Evolutionary conservation across 192 early-diverging fungal genomes (phyloP).

Genomic region (Pilaira anomala): DNA sequence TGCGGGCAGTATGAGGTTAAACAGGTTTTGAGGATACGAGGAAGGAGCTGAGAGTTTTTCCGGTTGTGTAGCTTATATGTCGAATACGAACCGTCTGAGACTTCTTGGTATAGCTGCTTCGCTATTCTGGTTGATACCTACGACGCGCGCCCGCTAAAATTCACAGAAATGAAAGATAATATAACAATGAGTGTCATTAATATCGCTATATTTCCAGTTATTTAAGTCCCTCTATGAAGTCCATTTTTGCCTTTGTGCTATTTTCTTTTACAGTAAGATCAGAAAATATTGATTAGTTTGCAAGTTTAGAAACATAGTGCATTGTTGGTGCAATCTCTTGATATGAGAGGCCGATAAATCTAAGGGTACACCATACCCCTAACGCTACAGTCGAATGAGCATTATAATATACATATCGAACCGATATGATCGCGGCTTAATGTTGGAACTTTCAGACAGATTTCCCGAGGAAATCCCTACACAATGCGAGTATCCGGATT

Average conservation of each 20-base stretch:
- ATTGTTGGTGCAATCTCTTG: too few species aligned
- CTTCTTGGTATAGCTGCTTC: neutral
- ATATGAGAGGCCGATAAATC: too few species aligned
- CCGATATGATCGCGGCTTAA: too few species aligned
- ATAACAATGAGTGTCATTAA: neutral
- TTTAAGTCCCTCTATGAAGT: constrained; percentile 3
- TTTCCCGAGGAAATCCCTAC: too few species aligned
- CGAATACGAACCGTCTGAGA: neutral
- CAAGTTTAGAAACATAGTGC: too few species aligned
- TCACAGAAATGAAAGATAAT: constrained; percentile 4
- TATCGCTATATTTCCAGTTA: neutral
- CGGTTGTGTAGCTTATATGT: neutral
- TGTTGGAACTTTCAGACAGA: too few species aligned
- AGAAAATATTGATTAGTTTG: neutral
- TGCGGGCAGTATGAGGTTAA: neutral
- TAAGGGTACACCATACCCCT: too few species aligned
- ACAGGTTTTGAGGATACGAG: neutral
- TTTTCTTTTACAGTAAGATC: neutral
- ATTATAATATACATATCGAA: too few species aligned
- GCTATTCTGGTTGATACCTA: constrained; percentile 1
- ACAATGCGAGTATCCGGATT: too few species aligned
- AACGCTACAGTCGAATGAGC: too few species aligned
- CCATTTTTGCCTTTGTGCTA: constrained; percentile 1
- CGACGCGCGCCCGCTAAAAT: neutral
- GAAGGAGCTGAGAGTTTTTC: neutral